Percentiles rank a stretch among this genome's conserved stretches.
phyloP scores from a whole-genome alignment of 2,329 filamentous ascomycete genomes.

The Aureobasidium subglaciale region DNA sequence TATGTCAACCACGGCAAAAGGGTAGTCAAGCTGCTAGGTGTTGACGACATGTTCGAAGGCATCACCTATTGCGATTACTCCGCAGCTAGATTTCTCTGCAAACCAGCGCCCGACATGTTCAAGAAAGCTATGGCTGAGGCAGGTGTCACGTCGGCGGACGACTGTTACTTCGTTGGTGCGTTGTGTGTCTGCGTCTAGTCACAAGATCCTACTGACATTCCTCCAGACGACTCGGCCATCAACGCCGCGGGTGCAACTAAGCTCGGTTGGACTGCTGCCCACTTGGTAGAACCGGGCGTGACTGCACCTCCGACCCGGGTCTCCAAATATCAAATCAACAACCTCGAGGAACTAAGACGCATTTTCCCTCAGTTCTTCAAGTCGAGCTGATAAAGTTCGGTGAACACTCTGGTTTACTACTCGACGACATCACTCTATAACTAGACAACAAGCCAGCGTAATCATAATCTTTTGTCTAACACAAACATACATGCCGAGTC shows the following conservation, averaged over 20 bases:
- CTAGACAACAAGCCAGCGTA: background rate
- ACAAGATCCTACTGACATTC: background rate
- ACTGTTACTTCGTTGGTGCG: slow-evolving; percentile 91
- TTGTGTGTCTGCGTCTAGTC: slow-evolving; percentile 17
- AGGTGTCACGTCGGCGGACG: slow-evolving; percentile 55
- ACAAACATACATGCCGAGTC: too few relatives aligned
- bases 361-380: slow-evolving; percentile 86
- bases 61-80: slow-evolving; percentile 92
- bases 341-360: slow-evolving; percentile 65
- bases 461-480: background rate
- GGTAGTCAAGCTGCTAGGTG: slow-evolving; percentile 70
- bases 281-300: slow-evolving; percentile 73
- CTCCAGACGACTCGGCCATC: slow-evolving; percentile 70
- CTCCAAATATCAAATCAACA: slow-evolving; percentile 62
- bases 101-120: slow-evolving; percentile 77
- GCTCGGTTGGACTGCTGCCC: slow-evolving; percentile 78
- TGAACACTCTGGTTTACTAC: too few relatives aligned
- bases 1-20: slow-evolving; percentile 81
- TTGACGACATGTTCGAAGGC: slow-evolving; percentile 89
- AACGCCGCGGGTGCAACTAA: slow-evolving; percentile 73
- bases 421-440: too few relatives aligned
- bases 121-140: slow-evolving; percentile 84
- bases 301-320: slow-evolving; percentile 55
- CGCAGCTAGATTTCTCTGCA: slow-evolving; percentile 68
- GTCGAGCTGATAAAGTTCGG: background rate